phyloP scores from a whole-genome alignment of 371 early-diverging fungal genomes.

The Syncephalis plumigaleata region DNA sequence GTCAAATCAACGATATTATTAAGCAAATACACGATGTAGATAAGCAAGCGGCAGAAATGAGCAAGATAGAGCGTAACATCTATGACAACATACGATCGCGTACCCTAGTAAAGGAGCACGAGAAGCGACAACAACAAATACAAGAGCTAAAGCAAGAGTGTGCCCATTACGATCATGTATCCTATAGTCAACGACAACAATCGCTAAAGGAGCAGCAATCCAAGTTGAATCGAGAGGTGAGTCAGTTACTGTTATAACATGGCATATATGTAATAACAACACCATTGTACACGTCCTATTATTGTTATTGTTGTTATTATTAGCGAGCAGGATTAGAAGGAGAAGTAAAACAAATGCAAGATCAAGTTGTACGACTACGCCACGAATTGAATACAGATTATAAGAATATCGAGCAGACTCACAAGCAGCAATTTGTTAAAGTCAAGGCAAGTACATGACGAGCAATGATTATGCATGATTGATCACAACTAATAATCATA shows the following conservation, averaged over 20 bases:
- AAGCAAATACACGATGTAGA: conserved; percentile 20
- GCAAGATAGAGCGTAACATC: conserved; percentile 33
- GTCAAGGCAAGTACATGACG: conserved; percentile 37
- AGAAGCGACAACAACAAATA: conserved; percentile 16
- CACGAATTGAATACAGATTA: conserved; percentile 60
- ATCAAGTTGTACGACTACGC: conserved; percentile 31
- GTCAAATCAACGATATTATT: not conserved
- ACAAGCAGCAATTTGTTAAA: conserved; percentile 40
- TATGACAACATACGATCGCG: conserved; percentile 47
- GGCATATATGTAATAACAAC: too few relatives aligned
- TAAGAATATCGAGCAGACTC: conserved; percentile 48
- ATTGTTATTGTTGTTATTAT: not conserved
- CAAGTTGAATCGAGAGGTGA: conserved; percentile 21
- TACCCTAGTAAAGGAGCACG: conserved; percentile 16
- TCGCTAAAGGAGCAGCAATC: conserved; percentile 23
- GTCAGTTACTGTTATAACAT: conserved; percentile 16
- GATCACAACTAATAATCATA: too few relatives aligned
- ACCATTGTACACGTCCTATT: too few relatives aligned
- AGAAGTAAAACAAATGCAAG: conserved; percentile 70
- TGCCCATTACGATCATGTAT: conserved; percentile 7
- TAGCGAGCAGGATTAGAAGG: conserved; percentile 62
- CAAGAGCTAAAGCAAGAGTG: conserved; percentile 12
- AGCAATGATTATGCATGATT: too few relatives aligned
- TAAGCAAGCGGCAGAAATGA: conserved; percentile 22
- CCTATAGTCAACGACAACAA: conserved; percentile 15